phyloP scores from a whole-genome alignment of 169 alveolate species.

The Cryptosporidium meleagridis region DNA sequence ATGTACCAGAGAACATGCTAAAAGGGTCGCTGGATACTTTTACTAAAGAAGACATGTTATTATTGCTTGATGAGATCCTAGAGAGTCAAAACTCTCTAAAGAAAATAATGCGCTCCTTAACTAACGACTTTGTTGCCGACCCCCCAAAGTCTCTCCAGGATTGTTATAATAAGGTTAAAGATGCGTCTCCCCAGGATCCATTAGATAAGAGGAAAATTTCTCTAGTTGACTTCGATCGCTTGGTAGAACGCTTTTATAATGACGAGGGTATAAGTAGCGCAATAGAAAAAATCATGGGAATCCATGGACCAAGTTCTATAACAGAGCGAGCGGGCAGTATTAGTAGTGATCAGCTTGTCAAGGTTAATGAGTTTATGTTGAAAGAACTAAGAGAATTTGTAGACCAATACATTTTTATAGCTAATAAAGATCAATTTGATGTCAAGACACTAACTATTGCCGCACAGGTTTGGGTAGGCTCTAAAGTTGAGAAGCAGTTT shows the following conservation, averaged over 20 bases:
- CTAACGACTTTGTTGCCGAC: slow-evolving; percentile 20
- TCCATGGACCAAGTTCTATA: slow-evolving; percentile 67
- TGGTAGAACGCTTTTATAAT: slow-evolving; percentile 80
- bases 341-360: slow-evolving; percentile 77
- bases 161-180: slow-evolving; percentile 75
- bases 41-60: slow-evolving; percentile 79
- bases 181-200: slow-evolving; percentile 80
- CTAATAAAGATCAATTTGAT: slow-evolving; percentile 78
- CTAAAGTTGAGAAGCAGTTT: slow-evolving; percentile 86
- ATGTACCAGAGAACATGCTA: neutral
- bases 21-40: slow-evolving; percentile 22
- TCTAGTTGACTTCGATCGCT: slow-evolving; percentile 80
- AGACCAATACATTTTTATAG: slow-evolving; percentile 78
- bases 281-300: slow-evolving; percentile 70
- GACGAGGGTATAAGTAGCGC: slow-evolving; percentile 74
- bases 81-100: slow-evolving; percentile 82
- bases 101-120: slow-evolving; percentile 77
- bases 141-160: slow-evolving; percentile 62
- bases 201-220: slow-evolving; percentile 79
- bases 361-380: slow-evolving; percentile 85
- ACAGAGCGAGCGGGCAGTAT: slow-evolving; percentile 77
- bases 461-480: slow-evolving; percentile 86
- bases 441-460: slow-evolving; percentile 82
- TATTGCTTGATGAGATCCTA: slow-evolving; percentile 76
- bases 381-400: slow-evolving; percentile 81